Percentiles rank a stretch among this genome's conserved stretches.
phyloP scores from a whole-genome alignment of 2,329 filamentous ascomycete genomes.

The Aspergillus tamarii region DNA sequence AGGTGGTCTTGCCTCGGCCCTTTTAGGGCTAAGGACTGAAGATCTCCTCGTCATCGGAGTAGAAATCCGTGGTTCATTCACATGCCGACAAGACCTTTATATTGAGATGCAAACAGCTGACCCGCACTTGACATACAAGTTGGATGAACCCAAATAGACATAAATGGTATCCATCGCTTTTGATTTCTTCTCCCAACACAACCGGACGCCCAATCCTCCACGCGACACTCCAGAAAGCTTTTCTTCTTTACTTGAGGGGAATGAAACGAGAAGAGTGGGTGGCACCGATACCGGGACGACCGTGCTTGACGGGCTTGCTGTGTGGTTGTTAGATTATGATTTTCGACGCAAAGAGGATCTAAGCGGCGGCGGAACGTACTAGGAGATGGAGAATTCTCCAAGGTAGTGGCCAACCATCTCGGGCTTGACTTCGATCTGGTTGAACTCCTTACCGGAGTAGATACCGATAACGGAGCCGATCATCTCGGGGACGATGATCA shows the following conservation, averaged over 20 bases:
- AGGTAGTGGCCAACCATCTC: conserved; percentile 99
- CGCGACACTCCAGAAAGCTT: conserved; percentile 42
- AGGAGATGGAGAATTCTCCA: conserved; percentile 99
- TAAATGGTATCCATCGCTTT: conserved; percentile 40
- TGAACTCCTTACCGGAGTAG: conserved; percentile 99
- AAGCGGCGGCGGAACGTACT: conserved; percentile 65
- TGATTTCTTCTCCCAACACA: conserved; percentile 38
- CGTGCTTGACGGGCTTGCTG: conserved; percentile 99
- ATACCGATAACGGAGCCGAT: conserved; percentile 98
- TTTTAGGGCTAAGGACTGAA: conserved; percentile 9
- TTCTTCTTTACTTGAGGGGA: conserved; percentile 87
- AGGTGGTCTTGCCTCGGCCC: conserved; percentile 14
- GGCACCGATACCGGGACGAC: conserved; percentile 99
- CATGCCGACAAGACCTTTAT: conserved; percentile 45
- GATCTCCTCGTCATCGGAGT: conserved; percentile 21
- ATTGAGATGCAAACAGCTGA: conserved; percentile 46
- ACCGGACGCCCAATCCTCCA: conserved; percentile 37
- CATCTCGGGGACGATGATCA: conserved; percentile 99
- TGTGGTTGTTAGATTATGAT: conserved; percentile 55
- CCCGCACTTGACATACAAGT: conserved; percentile 45
- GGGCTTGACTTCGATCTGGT: conserved; percentile 99
- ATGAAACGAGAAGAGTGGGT: conserved; percentile 99
- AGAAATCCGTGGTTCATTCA: conserved; percentile 21
- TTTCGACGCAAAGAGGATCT: background rate
- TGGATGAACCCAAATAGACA: conserved; percentile 35